Conservation (phyloP, 768 basidiomycete species). For the Pilatotrama ljubarskyi region DNA sequence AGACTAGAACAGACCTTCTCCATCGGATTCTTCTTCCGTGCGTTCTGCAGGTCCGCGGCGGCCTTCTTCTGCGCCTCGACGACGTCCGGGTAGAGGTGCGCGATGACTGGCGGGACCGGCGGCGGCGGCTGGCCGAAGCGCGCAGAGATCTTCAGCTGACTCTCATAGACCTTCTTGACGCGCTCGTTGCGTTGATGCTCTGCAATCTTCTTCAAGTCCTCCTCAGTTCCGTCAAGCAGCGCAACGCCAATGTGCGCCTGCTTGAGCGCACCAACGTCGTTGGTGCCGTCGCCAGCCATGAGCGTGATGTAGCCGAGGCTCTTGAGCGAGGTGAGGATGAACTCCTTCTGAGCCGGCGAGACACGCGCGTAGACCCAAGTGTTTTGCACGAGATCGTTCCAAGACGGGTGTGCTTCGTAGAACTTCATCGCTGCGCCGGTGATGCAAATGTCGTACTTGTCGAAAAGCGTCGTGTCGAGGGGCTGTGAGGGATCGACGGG, state of each 20-base stretch:
- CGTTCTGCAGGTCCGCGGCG: conserved; percentile 58
- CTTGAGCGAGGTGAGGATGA: conserved; percentile 89
- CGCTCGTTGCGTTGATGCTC: conserved; percentile 89
- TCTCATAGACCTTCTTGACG: conserved; percentile 96
- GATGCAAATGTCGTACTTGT: conserved; percentile 93
- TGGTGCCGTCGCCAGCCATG: conserved; percentile 99
- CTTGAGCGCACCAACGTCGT: conserved; percentile 97
- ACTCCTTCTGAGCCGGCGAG: conserved; percentile 93
- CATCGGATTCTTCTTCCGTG: conserved; percentile 83
- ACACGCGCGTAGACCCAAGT: conserved; percentile 99
- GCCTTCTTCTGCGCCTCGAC: conserved; percentile 88
- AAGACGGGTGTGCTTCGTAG: conserved; percentile 67
- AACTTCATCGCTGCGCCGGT: conserved; percentile 94
- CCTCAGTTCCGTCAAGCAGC: conserved; percentile 84
- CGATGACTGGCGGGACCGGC: conserved; percentile 85
- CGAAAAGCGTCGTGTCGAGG: conserved; percentile 74
- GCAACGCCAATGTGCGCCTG: conserved; percentile 98
- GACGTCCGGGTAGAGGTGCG: conserved; percentile 85
- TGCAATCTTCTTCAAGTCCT: conserved; percentile 91
- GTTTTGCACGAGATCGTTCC: conserved; percentile 84
- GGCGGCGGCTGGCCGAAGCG: conserved; percentile 94
- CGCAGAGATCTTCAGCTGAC: conserved; percentile 85
- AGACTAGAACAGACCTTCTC: conserved; percentile 64
- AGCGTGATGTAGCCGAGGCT: conserved; percentile 87
- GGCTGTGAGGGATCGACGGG: conserved; percentile 80